Evolutionary conservation across 352 stramenopile species (phyloP).

Genomic region (Globisporangium carolinianum): DNA sequence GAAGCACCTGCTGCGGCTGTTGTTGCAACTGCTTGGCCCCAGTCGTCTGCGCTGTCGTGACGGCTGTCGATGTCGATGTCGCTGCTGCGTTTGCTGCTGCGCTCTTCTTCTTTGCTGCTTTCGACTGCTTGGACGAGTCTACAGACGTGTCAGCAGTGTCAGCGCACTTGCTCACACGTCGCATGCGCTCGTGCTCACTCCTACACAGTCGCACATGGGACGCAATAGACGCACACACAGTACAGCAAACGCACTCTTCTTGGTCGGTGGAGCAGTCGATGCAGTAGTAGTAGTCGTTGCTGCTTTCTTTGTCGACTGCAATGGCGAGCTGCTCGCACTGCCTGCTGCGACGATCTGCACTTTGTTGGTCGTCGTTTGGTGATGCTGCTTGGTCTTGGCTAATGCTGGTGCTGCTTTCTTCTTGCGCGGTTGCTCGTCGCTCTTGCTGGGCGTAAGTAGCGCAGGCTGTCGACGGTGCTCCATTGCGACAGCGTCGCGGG

Average conservation of each 20-base stretch:
- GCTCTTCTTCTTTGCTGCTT: slow-evolving; percentile 25
- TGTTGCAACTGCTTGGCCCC: neutral
- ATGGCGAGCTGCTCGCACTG: neutral
- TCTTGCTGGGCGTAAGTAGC: slow-evolving; percentile 15
- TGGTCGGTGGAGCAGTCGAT: neutral
- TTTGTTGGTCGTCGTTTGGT: slow-evolving; percentile 8
- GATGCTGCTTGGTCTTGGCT: slow-evolving; percentile 1
- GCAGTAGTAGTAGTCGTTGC: neutral
- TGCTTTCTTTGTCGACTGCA: slow-evolving; percentile 3
- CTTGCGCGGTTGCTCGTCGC: slow-evolving; percentile 22
- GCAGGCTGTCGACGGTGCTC: slow-evolving; percentile 28
- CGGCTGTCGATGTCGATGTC: slow-evolving; percentile 1
- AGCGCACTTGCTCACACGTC: too few species aligned
- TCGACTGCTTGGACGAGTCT: slow-evolving; percentile 17
- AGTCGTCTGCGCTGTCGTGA: neutral
- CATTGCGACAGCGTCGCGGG: slow-evolving; percentile 32
- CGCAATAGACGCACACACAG: neutral
- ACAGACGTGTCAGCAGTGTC: neutral
- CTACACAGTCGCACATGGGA: slow-evolving; percentile 8
- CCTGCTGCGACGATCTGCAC: slow-evolving; percentile 6
- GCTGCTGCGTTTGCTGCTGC: slow-evolving; percentile 23
- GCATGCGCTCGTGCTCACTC: too few species aligned
- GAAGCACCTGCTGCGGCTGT: slow-evolving; percentile 5
- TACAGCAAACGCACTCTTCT: slow-evolving; percentile 5
- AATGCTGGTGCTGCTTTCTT: slow-evolving; percentile 19